Evolutionary conservation across 805 yeast genomes (phyloP), one percentile per base, ranked within the genome.

Genomic region (Lipomyces starkeyi): DNA sequence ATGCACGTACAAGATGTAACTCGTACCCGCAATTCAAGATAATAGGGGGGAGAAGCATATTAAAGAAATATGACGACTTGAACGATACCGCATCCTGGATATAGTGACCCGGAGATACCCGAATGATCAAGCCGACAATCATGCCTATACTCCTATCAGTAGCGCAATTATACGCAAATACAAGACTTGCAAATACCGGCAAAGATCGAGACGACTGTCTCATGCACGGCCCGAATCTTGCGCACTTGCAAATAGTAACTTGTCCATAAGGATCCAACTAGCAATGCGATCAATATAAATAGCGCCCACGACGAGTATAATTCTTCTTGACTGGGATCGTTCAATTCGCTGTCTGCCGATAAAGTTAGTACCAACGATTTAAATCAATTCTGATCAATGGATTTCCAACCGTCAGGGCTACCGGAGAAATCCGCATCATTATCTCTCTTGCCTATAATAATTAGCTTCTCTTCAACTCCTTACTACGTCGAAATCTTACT

Each of bases 281-380:
- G 81, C 58, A 95, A 82, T 66, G 90, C 86, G 60, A 95, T 78
- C 71, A 95, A 83, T 67, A 95, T 96, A 79, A 93, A 93, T 37
- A 95, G 81, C 0, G 99, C 98, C 99, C 99, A 95, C 0, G 98
- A 92, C 4, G 97, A 91, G 78, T 93, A 95, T 74, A 95, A 92
- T 78, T 95, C 99, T 74, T 94, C 97, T 2, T 94, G 88, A 25
- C 92, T 90, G 0, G 98, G 97, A 75, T 91, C 92, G 6, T 61
- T 67, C 4, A 56, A 8, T 27, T 61, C 72, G 49, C 54, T 64
- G 49, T 66, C 64, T 63, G 25, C 4, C 11, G 6, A 8, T 4
- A 25, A 29, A 14, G 53, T 35, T 13, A 43, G 37, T 22, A 58
- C 9, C 32, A 14, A 43, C 35, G 8, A 6, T n/a, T 11, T 8